phyloP scores from a whole-genome alignment of 2,329 filamentous ascomycete species.

The Trichoderma breve region DNA sequence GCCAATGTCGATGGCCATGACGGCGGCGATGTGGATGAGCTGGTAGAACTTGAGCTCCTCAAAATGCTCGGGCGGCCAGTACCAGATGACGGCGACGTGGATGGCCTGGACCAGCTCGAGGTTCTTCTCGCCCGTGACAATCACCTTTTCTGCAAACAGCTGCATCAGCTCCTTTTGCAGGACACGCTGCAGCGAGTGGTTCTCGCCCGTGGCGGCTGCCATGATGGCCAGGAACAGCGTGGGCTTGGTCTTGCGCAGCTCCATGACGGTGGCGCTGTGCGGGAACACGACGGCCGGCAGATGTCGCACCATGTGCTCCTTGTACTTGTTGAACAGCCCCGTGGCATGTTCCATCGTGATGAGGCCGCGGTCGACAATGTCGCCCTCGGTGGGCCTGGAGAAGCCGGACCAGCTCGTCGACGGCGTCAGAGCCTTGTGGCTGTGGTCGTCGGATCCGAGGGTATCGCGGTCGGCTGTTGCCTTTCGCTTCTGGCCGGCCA shows the following conservation, averaged over 20 bases:
- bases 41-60: conserved; percentile 91
- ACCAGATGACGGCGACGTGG: conserved; percentile 76
- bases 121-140: conserved; percentile 75
- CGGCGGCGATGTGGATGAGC: conserved; percentile 74
- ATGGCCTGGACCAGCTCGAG: conserved; percentile 80
- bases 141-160: conserved; percentile 69
- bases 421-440: conserved; percentile 1
- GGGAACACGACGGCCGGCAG: conserved; percentile 63
- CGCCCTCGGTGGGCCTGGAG: conserved; percentile 36
- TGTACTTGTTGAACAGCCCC: conserved; percentile 58
- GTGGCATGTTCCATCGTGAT: conserved; percentile 55
- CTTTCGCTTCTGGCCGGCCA: conserved; percentile 21
- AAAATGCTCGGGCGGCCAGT: conserved; percentile 76
- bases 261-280: conserved; percentile 49
- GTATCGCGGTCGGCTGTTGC: conserved; percentile 6
- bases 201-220: conserved; percentile 61
- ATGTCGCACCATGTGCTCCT: conserved; percentile 57
- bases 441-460: neutral
- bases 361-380: conserved; percentile 59
- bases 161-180: conserved; percentile 70
- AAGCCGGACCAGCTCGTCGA: conserved; percentile 15
- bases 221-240: conserved; percentile 70
- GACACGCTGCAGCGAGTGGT: conserved; percentile 54
- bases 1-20: conserved; percentile 82
- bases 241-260: conserved; percentile 59